Evolutionary conservation across 2,329 filamentous ascomycete species (phyloP).

Genomic region (Ophiocordyceps sinensis): DNA sequence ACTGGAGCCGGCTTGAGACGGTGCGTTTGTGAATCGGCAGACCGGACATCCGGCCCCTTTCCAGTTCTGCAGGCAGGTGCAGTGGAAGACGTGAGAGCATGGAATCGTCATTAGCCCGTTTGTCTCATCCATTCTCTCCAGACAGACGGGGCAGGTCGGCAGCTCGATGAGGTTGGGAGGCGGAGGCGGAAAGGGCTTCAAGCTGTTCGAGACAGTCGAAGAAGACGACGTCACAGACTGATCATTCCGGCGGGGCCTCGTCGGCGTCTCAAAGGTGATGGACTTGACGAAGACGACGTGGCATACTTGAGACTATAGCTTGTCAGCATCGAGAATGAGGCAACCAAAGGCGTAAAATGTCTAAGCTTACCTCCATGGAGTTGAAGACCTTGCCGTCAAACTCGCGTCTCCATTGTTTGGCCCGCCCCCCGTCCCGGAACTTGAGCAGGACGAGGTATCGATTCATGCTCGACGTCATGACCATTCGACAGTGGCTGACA

Average conservation of each 20-base stretch:
- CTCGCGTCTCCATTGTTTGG: conserved; percentile 65
- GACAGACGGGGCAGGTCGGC: conserved; percentile 88
- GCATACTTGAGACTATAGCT: conserved; percentile 62
- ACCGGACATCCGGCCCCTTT: conserved; percentile 87
- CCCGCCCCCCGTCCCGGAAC: conserved; percentile 62
- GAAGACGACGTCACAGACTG: conserved; percentile 42
- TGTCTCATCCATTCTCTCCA: conserved; percentile 97
- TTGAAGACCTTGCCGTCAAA: conserved; percentile 94
- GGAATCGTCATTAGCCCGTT: conserved; percentile 89
- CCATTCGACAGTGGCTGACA: conserved; percentile 88
- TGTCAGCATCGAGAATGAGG: not conserved
- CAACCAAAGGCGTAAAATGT: not conserved
- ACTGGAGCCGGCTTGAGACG: conserved; percentile 16
- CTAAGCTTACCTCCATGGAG: conserved; percentile 56
- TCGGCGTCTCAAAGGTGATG: conserved; percentile 66
- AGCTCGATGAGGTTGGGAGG: conserved; percentile 81
- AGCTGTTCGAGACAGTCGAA: conserved; percentile 24
- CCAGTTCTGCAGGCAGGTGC: conserved; percentile 92
- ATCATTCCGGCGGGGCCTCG: conserved; percentile 32
- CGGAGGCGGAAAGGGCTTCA: conserved; percentile 47
- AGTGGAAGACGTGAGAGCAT: conserved; percentile 96
- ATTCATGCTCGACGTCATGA: conserved; percentile 77
- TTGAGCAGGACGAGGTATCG: conserved; percentile 94
- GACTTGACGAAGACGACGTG: conserved; percentile 91
- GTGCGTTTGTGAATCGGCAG: conserved; percentile 65